A percentile compares a stretch with the other conserved stretches of the same genome.
phyloP scores from a whole-genome alignment of 352 stramenopile genomes.

The Aphanomyces stellatus region DNA sequence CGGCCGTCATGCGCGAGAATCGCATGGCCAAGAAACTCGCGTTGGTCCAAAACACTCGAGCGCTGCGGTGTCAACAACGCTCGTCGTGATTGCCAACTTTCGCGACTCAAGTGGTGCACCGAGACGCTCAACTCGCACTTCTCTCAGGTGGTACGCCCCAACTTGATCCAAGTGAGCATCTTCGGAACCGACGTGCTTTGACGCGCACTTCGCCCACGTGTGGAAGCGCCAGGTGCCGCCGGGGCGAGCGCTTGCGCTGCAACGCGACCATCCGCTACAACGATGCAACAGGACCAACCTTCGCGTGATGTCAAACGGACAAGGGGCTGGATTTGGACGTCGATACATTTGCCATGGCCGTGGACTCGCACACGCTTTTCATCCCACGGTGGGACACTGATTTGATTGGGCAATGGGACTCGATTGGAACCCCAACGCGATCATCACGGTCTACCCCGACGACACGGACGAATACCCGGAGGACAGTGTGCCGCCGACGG shows the following conservation, averaged over 20 bases:
- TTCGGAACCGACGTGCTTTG: conserved; percentile 8
- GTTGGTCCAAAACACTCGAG: no score
- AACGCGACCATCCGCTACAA: conserved; percentile 5
- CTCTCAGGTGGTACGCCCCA: not conserved
- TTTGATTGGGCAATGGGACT: conserved; percentile 6
- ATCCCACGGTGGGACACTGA: conserved; percentile 11
- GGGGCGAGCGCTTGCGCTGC: not conserved
- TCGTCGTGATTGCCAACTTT: conserved; percentile 12
- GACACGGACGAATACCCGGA: not conserved
- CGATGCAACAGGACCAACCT: conserved; percentile 4
- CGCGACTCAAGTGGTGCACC: not conserved
- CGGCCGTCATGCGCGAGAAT: no score
- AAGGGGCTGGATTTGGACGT: conserved; percentile 2
- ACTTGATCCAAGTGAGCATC: not conserved
- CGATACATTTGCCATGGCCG: not conserved
- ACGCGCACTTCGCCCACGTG: not conserved
- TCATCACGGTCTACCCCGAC: conserved; percentile 16
- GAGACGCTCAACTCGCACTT: conserved; percentile 9
- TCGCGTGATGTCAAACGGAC: not conserved
- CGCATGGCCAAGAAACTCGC: no score
- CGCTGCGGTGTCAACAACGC: no score
- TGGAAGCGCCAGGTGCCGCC: not conserved
- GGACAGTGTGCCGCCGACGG: not conserved
- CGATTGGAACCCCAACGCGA: conserved; percentile 9
- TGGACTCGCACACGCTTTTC: conserved; percentile 11